Base-by-base conservation (phyloP, 2,329 filamentous ascomycete species). In the Zalaria obscura region DNA sequence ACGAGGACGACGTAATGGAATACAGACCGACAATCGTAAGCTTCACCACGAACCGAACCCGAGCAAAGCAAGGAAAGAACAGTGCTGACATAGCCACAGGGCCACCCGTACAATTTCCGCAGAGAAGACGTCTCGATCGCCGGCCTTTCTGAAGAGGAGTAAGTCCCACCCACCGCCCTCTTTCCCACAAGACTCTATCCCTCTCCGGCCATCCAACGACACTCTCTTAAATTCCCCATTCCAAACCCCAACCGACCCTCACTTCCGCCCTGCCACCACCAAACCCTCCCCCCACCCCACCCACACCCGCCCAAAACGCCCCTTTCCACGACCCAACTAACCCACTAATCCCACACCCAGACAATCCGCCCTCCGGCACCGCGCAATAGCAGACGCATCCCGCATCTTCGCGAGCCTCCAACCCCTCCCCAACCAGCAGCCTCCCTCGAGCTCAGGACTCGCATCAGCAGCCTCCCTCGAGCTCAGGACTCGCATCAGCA, bases 101-200 rank as follows among this genome's bases (percentile, higher is more conserved):
- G 53, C 43, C 43, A 40, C 10, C 56, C 56, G 8, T 58, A 52
- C 36, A 45, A 58, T 41, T 58, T 58, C 43, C 51, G 55, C 38
- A 50, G 55, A 42, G 49, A 58, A 45, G 56, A 59, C 38, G 47
- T 58, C 28, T 47, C 45, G 35, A 47, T 58, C 28, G 48, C 50
- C 9, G 55, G 55, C 27, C 46, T 59, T n/a, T 47, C 49, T 5
- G 45, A 49, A 5, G 48, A 51, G 27, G 48, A 56, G 53, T 56
- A 50, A 42, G 51, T 45, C 32, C 29, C 5, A 8, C 35, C 25
- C 8, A 7, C n/a, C 7, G 7, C 29, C 29, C 29, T 32, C 29
- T 7, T 7, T 7, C 29, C 29, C n/a, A 32, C 7, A 32, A 7
- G 29, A 7, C 29, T 7, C 29, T 32, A 32, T 32, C n/a, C n/a